Percentiles rank a stretch among this genome's conserved stretches.
Conservation (phyloP, 371 early-diverging fungal genomes). For the Mortierella sp. region DNA sequence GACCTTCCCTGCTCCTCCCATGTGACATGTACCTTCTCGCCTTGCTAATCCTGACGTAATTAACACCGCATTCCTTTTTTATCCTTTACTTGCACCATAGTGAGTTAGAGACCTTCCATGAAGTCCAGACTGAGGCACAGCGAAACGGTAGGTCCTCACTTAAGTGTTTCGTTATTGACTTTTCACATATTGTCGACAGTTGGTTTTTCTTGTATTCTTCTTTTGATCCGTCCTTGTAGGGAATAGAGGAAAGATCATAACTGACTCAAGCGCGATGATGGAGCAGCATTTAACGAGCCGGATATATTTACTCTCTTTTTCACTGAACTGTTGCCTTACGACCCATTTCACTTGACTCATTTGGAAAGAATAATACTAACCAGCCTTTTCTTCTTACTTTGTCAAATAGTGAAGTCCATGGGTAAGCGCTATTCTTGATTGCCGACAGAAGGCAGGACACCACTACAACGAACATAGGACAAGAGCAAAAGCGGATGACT, state of each 20-base stretch:
- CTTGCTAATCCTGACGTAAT: neutral
- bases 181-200: neutral
- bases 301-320: neutral
- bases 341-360: neutral
- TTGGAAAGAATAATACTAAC: neutral
- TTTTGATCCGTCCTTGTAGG: constrained; percentile 11
- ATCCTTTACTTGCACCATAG: constrained; percentile 54
- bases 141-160: constrained; percentile 62
- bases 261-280: neutral
- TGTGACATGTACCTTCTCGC: neutral
- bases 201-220: neutral
- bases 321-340: neutral
- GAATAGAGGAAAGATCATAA: constrained; percentile 6
- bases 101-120: constrained; percentile 85
- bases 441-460: neutral
- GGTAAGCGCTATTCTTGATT: constrained; percentile 41
- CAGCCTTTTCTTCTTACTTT: neutral
- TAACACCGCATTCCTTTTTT: neutral
- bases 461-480: neutral
- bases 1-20: neutral
- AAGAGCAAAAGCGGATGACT: neutral
- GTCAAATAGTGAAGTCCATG: constrained; percentile 51
- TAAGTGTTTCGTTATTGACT: neutral
- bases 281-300: neutral
- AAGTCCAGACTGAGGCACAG: constrained; percentile 88